Conservation (phyloP, 164 flowering plant genomes). For the Echeveria elegans region DNA sequence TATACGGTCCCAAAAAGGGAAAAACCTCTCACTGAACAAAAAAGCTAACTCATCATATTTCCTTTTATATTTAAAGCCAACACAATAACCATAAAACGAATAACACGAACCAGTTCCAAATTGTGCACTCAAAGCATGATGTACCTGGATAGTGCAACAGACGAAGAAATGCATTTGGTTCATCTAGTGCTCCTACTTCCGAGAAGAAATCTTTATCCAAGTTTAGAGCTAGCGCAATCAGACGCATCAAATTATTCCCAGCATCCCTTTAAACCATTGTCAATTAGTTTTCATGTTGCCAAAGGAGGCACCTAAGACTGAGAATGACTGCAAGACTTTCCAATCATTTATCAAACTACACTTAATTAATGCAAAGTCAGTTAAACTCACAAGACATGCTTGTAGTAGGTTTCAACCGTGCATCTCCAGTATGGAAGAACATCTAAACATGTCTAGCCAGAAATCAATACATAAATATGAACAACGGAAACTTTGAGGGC, state of each 20-base stretch:
- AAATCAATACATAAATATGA: not conserved
- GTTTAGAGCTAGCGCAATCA: conserved; percentile 63
- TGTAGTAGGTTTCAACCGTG: conserved; percentile 59
- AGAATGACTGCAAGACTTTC: not conserved
- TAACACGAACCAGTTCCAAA: not conserved
- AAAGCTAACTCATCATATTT: not conserved
- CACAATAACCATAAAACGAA: not conserved
- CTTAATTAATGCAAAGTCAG: not conserved
- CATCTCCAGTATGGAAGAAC: conserved; percentile 54
- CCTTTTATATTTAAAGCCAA: not conserved
- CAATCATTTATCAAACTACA: not conserved
- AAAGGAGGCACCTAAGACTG: not conserved
- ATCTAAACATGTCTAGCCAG: conserved; percentile 32
- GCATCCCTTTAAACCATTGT: conserved; percentile 24
- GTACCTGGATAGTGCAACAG: conserved; percentile 83
- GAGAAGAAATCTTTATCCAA: conserved; percentile 59
- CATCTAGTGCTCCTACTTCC: conserved; percentile 46
- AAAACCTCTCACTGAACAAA: not conserved
- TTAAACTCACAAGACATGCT: conserved; percentile 46
- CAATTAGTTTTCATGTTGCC: not conserved
- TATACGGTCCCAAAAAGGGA: not conserved
- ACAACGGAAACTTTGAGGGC: not conserved
- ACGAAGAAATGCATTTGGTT: conserved; percentile 47
- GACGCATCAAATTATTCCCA: conserved; percentile 36
- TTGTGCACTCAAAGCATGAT: not conserved